Base-by-base conservation (phyloP, 2,329 filamentous ascomycete genomes). In the Emmonsia crescens region DNA sequence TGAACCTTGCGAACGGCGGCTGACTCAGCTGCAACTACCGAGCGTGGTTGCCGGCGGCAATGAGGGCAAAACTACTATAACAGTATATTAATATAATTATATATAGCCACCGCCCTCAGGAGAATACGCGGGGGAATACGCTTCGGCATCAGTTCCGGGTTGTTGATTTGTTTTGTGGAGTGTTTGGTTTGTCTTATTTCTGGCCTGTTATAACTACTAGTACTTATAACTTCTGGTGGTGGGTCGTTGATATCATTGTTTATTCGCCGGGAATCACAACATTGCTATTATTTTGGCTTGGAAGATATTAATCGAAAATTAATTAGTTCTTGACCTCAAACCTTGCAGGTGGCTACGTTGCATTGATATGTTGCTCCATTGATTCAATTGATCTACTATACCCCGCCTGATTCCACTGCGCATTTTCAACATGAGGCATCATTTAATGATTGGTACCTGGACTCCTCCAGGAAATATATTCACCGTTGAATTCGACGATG, bases 391-490 rank as follows among this genome's bases (percentile, higher is more conserved):
- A 29, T 49, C 24, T 24, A 29, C 3, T 49, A 29, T 29, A 14
- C 46, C 16, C 16, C n/a, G 3, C 12, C 16, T 49, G 21, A 49
- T 49, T 27, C 8, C 46, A 14, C 49, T 52, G 29, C 49, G 29
- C 10, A 33, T 21, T 21, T 27, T 49, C 36, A 82, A 73, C 64
- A 93, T 93, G 87, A 86, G 89, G 72, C 91, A 96, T 74, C 89
- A 95, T 78, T 81, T 96, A 72, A 94, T 96, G 89, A 85, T 93
- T 71, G 91, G 91, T 65, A 96, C 91, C 61, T 96, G 91, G 90
- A 93, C 89, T 64, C 89, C 88, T 62, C 91, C 91, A 61, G 91
- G 90, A 55, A 89, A 90, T 73, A 94, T 96, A 70, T 94, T 94
- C 76, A 95, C 90, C 0, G 87, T 96, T 63, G 84, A 87, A 64